Conservation (phyloP, 2,329 filamentous ascomycete species). For the Trichoderma guizhouense region DNA sequence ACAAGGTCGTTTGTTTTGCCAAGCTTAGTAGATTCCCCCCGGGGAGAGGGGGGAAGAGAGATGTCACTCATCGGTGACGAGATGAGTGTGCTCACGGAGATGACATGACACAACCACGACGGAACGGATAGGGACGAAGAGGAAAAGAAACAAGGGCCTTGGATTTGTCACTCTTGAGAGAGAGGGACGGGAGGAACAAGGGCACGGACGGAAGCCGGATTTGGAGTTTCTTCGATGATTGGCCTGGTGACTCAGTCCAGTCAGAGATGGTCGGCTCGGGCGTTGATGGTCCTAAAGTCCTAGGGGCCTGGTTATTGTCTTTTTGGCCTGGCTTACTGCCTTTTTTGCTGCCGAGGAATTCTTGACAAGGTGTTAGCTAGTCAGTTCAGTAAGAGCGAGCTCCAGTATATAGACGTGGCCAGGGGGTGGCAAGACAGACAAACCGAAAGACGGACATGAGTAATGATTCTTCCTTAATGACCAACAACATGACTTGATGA, state of each 20-base stretch:
- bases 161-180: neutral
- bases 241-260: neutral
- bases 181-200: neutral
- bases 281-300: neutral
- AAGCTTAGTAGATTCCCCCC: neutral
- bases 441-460: neutral
- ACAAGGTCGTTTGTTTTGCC: neutral
- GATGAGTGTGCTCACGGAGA: neutral
- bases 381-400: neutral
- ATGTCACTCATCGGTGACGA: neutral
- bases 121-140: neutral
- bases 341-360: neutral
- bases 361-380: neutral
- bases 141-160: neutral
- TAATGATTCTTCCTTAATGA: neutral
- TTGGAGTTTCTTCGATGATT: neutral
- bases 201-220: neutral
- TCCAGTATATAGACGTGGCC: neutral
- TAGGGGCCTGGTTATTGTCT: neutral
- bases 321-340: neutral
- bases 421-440: neutral
- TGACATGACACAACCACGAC: neutral
- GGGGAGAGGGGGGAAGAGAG: neutral
- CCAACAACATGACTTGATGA: neutral
- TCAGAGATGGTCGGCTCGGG: neutral